Base-by-base conservation (phyloP, 345 rosid genomes). In the Cochlearia excelsa region DNA sequence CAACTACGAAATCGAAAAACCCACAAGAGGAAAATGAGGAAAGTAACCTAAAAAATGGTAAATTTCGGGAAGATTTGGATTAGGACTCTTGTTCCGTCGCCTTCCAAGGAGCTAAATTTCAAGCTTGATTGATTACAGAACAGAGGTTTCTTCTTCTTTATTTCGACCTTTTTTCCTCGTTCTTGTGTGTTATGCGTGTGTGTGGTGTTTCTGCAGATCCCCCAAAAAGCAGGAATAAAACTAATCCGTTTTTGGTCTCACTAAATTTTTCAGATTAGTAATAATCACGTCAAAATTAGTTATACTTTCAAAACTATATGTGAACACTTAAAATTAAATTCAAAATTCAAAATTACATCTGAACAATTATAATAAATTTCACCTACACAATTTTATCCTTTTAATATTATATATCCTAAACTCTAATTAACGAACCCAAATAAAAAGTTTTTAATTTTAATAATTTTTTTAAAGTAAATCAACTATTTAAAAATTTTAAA, bases 1-100 rank as follows among this genome's bases (percentile, higher is more conserved):
- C 40, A 37, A 37, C 7, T 8, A 5, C 44, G 43, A 30, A 59
- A 65, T 51, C 51, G 9, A 40, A 45, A 68, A 37, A 37, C 40
- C 40, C 40, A 37, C 1, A 5, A 6, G 1, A 37, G 7, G 7
- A 3, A 3, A 37, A 5, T 4, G 0, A 7, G 38, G 34, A 9
- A 52, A 54, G 42, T 33, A 53, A 82, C 82, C 88, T 81, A 58
- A 71, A 69, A 77, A 76, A 74, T 72, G 68, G 79, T 81, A 79
- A 77, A 64, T 66, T 73, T 66, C 71, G 63, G 74, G 63, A 0
- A 45, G 4, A 70, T 46, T 70, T 45, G 54, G 74, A 51, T 45
- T 57, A 70, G 70, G 66, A 61, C 63, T 64, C 23, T 46, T 38
- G 30, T 46, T 51, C 61, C 33, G 58, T 70, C 65, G 45, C 65